Conservation (phyloP, 2,329 filamentous ascomycete species). For the Lecanicillium sp. region DNA sequence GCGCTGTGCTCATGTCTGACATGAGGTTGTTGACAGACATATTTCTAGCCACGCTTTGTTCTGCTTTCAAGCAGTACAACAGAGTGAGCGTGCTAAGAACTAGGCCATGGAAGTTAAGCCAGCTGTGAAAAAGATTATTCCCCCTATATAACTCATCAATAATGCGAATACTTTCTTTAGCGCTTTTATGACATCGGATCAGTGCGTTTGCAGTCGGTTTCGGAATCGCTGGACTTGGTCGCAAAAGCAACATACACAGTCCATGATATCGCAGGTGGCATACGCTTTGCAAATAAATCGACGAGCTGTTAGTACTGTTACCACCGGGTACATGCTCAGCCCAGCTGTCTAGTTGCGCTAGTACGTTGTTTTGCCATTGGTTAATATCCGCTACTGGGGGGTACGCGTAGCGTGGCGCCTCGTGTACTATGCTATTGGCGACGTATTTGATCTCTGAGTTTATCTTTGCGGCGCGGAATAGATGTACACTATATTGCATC, state of each 20-base stretch:
- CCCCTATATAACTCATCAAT: slow-evolving; percentile 34
- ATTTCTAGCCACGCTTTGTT: slow-evolving; percentile 29
- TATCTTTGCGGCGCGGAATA: slow-evolving; percentile 37
- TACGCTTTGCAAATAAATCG: too few species aligned
- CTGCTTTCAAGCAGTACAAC: slow-evolving; percentile 40
- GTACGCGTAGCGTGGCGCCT: slow-evolving; percentile 38
- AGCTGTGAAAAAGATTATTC: slow-evolving; percentile 36
- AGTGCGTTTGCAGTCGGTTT: slow-evolving; percentile 33
- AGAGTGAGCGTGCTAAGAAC: slow-evolving; percentile 40
- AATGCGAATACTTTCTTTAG: slow-evolving; percentile 29
- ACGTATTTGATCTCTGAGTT: slow-evolving; percentile 52
- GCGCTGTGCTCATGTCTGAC: slow-evolving; percentile 29
- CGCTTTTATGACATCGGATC: slow-evolving; percentile 32
- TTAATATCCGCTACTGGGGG: slow-evolving; percentile 34
- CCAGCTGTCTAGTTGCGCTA: slow-evolving; percentile 32
- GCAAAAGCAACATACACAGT: slow-evolving; percentile 38
- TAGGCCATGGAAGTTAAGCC: slow-evolving; percentile 39
- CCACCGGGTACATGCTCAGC: slow-evolving; percentile 23
- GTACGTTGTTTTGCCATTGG: slow-evolving; percentile 36
- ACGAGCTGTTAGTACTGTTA: slow-evolving; percentile 6
- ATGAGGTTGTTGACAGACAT: slow-evolving; percentile 31
- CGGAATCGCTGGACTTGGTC: slow-evolving; percentile 43
- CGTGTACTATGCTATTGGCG: slow-evolving; percentile 41
- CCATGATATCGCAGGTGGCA: too few species aligned
- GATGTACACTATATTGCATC: slow-evolving; percentile 35